Base-by-base conservation (phyloP, 2,329 filamentous ascomycete species). In the Aureobasidium sp. region DNA sequence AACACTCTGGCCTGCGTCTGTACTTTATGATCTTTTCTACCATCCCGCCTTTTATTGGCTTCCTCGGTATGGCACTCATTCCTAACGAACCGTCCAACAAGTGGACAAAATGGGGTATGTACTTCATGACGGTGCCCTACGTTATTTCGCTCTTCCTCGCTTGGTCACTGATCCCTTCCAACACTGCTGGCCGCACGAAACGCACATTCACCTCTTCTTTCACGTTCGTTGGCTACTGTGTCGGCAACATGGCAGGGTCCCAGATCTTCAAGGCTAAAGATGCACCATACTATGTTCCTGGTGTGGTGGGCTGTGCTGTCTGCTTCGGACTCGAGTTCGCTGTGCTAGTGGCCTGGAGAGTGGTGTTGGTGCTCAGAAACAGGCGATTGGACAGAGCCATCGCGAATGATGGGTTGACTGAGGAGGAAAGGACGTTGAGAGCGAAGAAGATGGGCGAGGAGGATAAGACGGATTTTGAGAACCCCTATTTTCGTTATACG, bases 401-500 rank as follows among this genome's bases (percentile, higher is more conserved):
- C 2, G 15, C 36, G 12, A 65, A 65, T 32, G 70, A 67, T 63
- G 67, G 69, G 4, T 26, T 70, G 5, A 65, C 46, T 37, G 85
- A 84, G 44, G 85, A 78, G 1, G 87, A 86, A 2, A 86, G 88
- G 44, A 84, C 76, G 61, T 85, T 69, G 4, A 88, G 82, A 4
- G 87, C 87, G 65, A 87, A 82, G 52, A 89, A 80, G 5, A 85
- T 83, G 5, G 87, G 89, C 26, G 81, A 82, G n/a, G 85, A 86
- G 3, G 87, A 89, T 68, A 88, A 86, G 66, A 89, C 77, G 7
- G 86, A 88, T 72, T 87, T 89, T 59, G 62, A 70, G 64, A 71
- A 71, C 27, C 68, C 67, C 12, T 66, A 70, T 41, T 70, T 70
- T 41, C 63, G 68, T 12, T 71, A 70, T 47, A 67, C 68, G 6